A percentile compares a stretch with the other conserved stretches of the same genome.
Evolutionary conservation across 345 rosid genomes (phyloP).

Genomic region (Eucalyptus erythrocorys): DNA sequence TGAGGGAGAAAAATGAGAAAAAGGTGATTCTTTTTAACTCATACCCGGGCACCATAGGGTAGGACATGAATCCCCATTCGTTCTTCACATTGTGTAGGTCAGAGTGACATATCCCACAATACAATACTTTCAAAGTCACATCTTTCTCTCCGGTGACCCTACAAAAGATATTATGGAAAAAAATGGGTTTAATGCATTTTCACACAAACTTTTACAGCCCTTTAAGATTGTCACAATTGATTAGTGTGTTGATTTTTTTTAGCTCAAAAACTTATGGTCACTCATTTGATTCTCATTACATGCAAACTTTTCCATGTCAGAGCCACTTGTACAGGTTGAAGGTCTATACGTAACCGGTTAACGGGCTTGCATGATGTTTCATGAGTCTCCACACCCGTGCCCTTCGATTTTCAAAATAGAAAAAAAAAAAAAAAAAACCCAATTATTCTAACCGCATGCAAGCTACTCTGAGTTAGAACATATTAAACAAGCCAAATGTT

Average conservation of each 20-base stretch:
- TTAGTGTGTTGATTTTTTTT: not conserved
- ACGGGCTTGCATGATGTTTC: not conserved
- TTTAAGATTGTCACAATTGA: not conserved
- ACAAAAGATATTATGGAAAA: not conserved
- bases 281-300: not conserved
- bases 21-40: not conserved
- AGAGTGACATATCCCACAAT: conserved; percentile 46
- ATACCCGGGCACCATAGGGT: conserved; percentile 53
- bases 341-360: not conserved
- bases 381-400: accelerated
- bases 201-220: not conserved
- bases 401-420: not conserved
- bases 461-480: not conserved
- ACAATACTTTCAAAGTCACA: conserved; percentile 20
- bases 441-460: not conserved
- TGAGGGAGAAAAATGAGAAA: not conserved
- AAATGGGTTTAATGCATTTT: not conserved
- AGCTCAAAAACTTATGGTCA: not conserved
- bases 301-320: not conserved
- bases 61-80: conserved; percentile 26
- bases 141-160: conserved; percentile 31
- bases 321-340: not conserved
- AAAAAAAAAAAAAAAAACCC: not conserved
- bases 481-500: not conserved
- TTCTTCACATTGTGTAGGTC: conserved; percentile 29